A percentile compares a stretch with the other conserved stretches of the same genome.
These are phyloP conservation scores for Citrus medica DNA, from an alignment of 345 rosid genomes.

Conservation along the genomic window DNA sequence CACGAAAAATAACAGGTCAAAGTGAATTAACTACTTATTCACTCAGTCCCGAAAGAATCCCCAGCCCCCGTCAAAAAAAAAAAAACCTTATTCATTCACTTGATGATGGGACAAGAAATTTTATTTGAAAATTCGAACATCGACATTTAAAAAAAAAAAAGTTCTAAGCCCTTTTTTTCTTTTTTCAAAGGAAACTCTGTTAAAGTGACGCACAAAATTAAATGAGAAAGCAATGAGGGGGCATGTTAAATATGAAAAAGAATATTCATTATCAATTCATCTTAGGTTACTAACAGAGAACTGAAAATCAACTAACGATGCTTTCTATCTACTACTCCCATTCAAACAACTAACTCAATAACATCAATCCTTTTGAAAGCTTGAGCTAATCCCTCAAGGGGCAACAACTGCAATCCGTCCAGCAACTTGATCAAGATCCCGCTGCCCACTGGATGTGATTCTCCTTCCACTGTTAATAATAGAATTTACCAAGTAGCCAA, in stretches of 20 bases:
- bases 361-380: neutral
- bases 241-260: neutral
- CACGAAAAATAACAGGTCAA: too few relatives aligned
- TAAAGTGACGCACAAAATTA: neutral
- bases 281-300: neutral
- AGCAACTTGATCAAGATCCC: conserved; percentile 58
- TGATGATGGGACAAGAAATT: too few relatives aligned
- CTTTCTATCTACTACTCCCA: neutral
- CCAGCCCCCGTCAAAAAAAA: too few relatives aligned
- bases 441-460: conserved; percentile 46
- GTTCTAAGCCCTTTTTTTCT: too few relatives aligned
- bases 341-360: conserved; percentile 4
- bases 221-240: neutral
- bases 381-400: conserved; percentile 1
- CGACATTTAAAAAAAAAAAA: too few relatives aligned
- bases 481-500: neutral
- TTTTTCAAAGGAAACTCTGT: too few relatives aligned
- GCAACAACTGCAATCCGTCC: conserved; percentile 38
- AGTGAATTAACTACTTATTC: too few relatives aligned
- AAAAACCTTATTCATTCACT: too few relatives aligned
- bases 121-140: too few relatives aligned
- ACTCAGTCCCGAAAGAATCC: too few relatives aligned
- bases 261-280: neutral
- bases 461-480: conserved; percentile 39
- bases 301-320: neutral